A percentile compares a stretch with the other conserved stretches of the same genome.
Evolutionary conservation across 2,329 filamentous ascomycete genomes (phyloP).

Genomic region (Lecanosticta acicola): DNA sequence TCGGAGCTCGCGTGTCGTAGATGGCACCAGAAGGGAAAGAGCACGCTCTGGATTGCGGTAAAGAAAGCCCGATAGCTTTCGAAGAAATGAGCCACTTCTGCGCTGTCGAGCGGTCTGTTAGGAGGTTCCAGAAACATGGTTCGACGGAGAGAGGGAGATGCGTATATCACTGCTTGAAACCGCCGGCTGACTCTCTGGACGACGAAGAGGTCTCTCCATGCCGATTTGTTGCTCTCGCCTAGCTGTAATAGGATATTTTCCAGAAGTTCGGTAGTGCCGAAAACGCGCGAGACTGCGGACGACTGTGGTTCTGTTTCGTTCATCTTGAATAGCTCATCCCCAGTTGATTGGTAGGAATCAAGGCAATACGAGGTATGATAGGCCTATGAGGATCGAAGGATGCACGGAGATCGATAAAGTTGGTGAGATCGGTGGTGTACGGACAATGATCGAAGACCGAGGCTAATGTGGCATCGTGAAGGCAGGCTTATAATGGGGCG

Average conservation of each 20-base stretch:
- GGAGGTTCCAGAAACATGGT: conserved; percentile 17
- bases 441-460: not conserved
- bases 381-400: not conserved
- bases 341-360: too few species aligned
- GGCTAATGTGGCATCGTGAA: not conserved
- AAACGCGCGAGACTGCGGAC: conserved; percentile 11
- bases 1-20: conserved; percentile 13
- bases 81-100: conserved; percentile 11
- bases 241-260: conserved; percentile 19
- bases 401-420: not conserved
- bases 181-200: conserved; percentile 18
- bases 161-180: conserved; percentile 14
- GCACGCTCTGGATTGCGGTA: conserved; percentile 14
- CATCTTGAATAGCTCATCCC: too few species aligned
- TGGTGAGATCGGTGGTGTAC: not conserved
- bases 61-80: conserved; percentile 19
- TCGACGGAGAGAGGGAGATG: conserved; percentile 16
- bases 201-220: conserved; percentile 19
- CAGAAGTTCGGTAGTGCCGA: conserved; percentile 19
- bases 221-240: conserved; percentile 9
- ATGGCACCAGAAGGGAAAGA: conserved; percentile 22
- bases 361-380: too few species aligned
- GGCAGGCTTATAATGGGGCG: not conserved
- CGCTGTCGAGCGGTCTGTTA: conserved; percentile 1
- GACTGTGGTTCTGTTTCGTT: conserved; percentile 1